phyloP scores from a whole-genome alignment of 169 alveolate species.

The Plasmodium adleri region DNA sequence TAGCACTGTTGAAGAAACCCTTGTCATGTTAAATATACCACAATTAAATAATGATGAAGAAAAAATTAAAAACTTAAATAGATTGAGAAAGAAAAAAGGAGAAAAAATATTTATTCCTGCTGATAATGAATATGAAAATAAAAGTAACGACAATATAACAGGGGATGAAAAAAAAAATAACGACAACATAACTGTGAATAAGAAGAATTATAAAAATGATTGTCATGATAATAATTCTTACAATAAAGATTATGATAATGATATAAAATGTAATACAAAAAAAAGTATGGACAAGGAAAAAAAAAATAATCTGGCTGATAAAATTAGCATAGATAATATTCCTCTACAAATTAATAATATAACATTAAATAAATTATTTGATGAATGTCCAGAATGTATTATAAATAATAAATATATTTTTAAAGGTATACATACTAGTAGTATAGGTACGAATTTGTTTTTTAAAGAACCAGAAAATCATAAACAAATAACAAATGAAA shows the following conservation, averaged over 20 bases:
- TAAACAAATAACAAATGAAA: conserved; percentile 21
- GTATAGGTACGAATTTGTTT: conserved; percentile 70
- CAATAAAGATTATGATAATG: neutral
- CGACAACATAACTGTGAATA: neutral
- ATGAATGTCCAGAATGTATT: conserved; percentile 55
- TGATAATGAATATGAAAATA: neutral
- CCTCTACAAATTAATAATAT: conserved; percentile 59
- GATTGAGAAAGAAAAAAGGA: conserved; percentile 56
- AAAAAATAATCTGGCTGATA: neutral
- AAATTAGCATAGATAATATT: conserved; percentile 25
- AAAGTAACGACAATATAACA: conserved; percentile 8
- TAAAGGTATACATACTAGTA: conserved; percentile 70
- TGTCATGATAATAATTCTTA: neutral
- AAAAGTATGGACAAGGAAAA: neutral
- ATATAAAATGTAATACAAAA: neutral
- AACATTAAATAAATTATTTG: conserved; percentile 50
- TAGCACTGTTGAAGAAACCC: conserved; percentile 68
- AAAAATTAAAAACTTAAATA: conserved; percentile 53
- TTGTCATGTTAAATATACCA: conserved; percentile 68
- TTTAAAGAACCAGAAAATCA: conserved; percentile 61
- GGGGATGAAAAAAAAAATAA: neutral
- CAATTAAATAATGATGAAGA: conserved; percentile 35
- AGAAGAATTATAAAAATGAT: neutral
- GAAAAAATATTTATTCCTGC: neutral
- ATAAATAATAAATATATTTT: conserved; percentile 64